Conservation (phyloP, 805 yeast species). For the Sungouiozyma intestinalis region DNA sequence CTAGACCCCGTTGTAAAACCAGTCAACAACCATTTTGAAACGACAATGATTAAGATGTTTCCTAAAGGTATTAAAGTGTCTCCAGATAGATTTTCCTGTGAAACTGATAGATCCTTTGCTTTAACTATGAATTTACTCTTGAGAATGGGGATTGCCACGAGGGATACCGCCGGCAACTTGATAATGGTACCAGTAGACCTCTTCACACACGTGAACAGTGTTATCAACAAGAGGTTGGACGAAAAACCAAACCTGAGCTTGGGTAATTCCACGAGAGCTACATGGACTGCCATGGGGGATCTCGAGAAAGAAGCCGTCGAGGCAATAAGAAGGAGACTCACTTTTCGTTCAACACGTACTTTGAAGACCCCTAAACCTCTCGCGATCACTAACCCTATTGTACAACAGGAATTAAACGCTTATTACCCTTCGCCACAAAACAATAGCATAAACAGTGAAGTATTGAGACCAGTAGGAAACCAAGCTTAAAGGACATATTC, state of each 20-base stretch:
- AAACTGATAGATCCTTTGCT: conserved; percentile 42
- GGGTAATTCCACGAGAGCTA: conserved; percentile 24
- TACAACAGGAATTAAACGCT: not conserved
- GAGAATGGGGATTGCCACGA: conserved; percentile 18
- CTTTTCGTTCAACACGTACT: not conserved
- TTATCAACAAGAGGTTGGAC: conserved; percentile 32
- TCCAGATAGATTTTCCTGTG: conserved; percentile 40
- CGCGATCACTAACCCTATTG: not conserved
- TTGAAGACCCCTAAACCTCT: not conserved
- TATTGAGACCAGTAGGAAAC: not conserved
- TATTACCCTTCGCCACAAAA: not conserved
- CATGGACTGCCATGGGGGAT: conserved; percentile 24
- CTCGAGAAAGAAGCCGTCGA: conserved; percentile 23
- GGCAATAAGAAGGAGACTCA: conserved; percentile 4
- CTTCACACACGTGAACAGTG: conserved; percentile 28
- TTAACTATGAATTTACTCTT: conserved; percentile 32
- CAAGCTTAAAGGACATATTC: too few relatives aligned
- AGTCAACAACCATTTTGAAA: conserved; percentile 43
- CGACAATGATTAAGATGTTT: conserved; percentile 33
- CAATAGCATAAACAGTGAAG: not conserved
- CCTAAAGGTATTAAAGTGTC: conserved; percentile 36
- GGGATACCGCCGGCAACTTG: not conserved
- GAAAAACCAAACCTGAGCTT: conserved; percentile 31
- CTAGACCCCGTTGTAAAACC: conserved; percentile 57
- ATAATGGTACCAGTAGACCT: conserved; percentile 10